Evolutionary conservation across 495 filamentous ascomycete genomes (phyloP), one percentile per base, ranked within the genome.

Genomic region (Talaromyces trachyspermus): DNA sequence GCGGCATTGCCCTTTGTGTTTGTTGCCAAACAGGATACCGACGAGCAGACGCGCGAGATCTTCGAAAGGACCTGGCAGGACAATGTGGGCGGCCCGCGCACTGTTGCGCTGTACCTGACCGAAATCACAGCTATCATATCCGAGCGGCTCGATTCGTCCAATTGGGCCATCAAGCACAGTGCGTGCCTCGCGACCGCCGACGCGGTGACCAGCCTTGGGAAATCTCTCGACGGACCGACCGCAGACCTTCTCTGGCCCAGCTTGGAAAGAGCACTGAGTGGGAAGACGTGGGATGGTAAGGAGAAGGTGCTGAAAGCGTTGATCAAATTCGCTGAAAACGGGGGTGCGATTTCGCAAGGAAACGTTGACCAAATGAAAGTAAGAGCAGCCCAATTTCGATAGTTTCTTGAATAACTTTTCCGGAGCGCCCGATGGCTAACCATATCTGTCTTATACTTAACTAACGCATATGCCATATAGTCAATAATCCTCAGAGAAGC

Each of bases 271-370:
- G 81, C 89, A 2, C 58, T 95, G 43, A 72, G 76, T 12, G 83
- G 94, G 17, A 96, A 94, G 66, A 95, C 89, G 4, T 98, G 95
- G 78, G 81, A 86, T 8, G 89, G 88, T 7, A 98, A 98, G 65
- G 92, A 96, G 62, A 82, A 78, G 48, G 80, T 97, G 39, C 68
- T 97, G n/a, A 74, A 80, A 48, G 84, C 86, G n/a, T 84, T 95
- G 60, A 83, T 87, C 10, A 79, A 78, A 47, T 89, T 95, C 54
- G 78, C 81, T 2, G 68, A 76, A 41, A 77, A 82, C 44, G 76
- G 70, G 10, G 76, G 71, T 55, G 67, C 57, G 11, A 55, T 86
- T 18, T 89, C 86, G 77, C 56, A 60, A 26, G 51, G 61, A 17
- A 63, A 68, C 40, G 56, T 79, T 5, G 58, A 60, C 33, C 62